A percentile compares a stretch with the other conserved stretches of the same genome.
phyloP scores from a whole-genome alignment of 495 filamentous ascomycete species.

The Parathielavia hyrcaniae region DNA sequence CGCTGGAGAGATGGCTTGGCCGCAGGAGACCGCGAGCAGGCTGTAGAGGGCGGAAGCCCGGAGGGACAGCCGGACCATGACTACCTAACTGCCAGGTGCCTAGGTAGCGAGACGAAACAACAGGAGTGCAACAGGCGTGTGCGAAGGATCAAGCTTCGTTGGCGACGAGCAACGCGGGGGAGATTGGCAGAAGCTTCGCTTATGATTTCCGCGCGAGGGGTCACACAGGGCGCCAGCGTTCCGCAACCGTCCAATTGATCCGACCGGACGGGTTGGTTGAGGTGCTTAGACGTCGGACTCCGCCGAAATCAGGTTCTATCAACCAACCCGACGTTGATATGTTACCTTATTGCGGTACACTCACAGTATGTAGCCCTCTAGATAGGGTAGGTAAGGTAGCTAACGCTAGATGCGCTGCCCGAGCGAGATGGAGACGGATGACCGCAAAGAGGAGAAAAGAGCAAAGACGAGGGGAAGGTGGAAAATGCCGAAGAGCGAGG shows the following conservation, averaged over 20 bases:
- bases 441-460: background rate
- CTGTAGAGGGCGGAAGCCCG: constrained; percentile 16
- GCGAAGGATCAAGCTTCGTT: too few relatives aligned
- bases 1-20: constrained; percentile 7
- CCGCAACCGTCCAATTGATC: background rate
- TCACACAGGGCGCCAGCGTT: background rate
- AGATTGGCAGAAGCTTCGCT: constrained; percentile 1
- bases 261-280: background rate
- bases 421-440: background rate
- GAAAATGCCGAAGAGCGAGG: background rate
- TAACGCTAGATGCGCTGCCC: too few relatives aligned
- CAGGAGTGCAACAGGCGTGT: background rate
- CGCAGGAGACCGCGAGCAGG: constrained; percentile 13
- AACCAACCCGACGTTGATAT: too few relatives aligned
- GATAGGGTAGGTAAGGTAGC: too few relatives aligned
- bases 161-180: background rate
- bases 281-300: too few relatives aligned
- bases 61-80: constrained; percentile 16
- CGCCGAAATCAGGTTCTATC: too few relatives aligned
- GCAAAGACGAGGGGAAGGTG: background rate
- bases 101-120: background rate
- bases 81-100: too few relatives aligned
- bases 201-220: background rate
- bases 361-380: too few relatives aligned
- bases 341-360: too few relatives aligned